phyloP scores from a whole-genome alignment of 2,329 filamentous ascomycete genomes.

The Endothia cerciana region DNA sequence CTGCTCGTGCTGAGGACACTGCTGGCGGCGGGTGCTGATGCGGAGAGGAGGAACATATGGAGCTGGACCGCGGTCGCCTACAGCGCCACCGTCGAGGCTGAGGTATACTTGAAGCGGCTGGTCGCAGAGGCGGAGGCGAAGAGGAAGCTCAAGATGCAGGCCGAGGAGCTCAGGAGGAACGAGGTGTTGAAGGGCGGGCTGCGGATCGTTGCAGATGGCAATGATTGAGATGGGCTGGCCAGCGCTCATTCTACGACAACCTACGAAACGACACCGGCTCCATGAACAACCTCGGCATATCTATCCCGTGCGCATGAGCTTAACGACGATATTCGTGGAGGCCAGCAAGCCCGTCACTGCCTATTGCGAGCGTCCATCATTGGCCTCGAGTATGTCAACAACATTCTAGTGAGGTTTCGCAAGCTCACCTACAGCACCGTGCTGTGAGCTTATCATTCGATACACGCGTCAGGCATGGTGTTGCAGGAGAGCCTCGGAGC shows the following conservation, averaged over 20 bases:
- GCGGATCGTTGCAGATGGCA: slow-evolving; percentile 38
- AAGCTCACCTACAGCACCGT: too few species aligned
- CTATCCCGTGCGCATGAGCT: neutral
- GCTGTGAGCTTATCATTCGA: too few species aligned
- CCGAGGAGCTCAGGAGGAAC: slow-evolving; percentile 46
- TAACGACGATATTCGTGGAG: neutral
- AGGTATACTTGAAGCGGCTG: slow-evolving; percentile 81
- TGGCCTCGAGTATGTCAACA: neutral
- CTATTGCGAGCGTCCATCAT: neutral
- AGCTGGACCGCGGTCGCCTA: slow-evolving; percentile 86
- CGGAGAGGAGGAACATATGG: slow-evolving; percentile 72
- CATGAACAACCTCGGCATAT: neutral
- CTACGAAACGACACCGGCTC: neutral
- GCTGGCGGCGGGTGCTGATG: slow-evolving; percentile 77
- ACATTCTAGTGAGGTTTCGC: too few species aligned
- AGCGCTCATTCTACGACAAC: neutral
- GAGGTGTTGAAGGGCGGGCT: slow-evolving; percentile 51
- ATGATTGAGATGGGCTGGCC: slow-evolving; percentile 34
- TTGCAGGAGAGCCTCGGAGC: too few species aligned
- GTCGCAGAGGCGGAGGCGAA: slow-evolving; percentile 72
- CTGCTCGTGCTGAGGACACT: slow-evolving; percentile 77
- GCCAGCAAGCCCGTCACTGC: neutral
- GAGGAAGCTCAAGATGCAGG: slow-evolving; percentile 46
- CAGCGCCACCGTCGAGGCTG: slow-evolving; percentile 78
- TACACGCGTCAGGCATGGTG: too few species aligned